Conservation (phyloP, 495 filamentous ascomycete genomes). For the Penicillium flavigenum region DNA sequence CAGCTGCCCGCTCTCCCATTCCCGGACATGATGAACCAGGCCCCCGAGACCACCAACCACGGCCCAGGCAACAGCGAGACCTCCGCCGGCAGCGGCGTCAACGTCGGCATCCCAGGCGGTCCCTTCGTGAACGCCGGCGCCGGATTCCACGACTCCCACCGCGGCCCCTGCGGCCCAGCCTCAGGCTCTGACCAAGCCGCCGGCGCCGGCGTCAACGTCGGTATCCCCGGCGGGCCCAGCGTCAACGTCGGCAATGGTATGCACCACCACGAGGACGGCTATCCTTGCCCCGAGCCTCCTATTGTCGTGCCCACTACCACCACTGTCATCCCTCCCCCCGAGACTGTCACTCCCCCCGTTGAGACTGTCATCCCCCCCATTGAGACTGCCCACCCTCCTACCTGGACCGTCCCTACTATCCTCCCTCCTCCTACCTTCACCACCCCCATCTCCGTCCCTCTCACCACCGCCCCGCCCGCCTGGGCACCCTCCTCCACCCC, state of each 20-base stretch:
- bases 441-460: slow-evolving; percentile 23
- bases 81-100: slow-evolving; percentile 30
- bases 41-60: slow-evolving; percentile 16
- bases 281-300: slow-evolving; percentile 26
- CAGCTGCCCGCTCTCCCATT: slow-evolving; percentile 21
- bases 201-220: slow-evolving; percentile 23
- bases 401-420: not conserved
- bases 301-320: not conserved
- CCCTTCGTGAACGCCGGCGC: slow-evolving; percentile 25
- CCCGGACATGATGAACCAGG: slow-evolving; percentile 14
- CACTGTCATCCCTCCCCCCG: not conserved
- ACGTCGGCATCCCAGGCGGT: slow-evolving; percentile 32
- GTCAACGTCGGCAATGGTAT: slow-evolving; percentile 23
- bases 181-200: slow-evolving; percentile 23
- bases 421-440: slow-evolving; percentile 24
- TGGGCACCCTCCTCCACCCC: slow-evolving; percentile 24
- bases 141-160: slow-evolving; percentile 19
- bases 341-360: no score
- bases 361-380: no score
- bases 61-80: slow-evolving; percentile 27
- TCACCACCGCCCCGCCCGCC: slow-evolving; percentile 19
- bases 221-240: slow-evolving; percentile 36
- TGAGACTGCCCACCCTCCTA: no score
- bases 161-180: slow-evolving; percentile 24
- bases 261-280: slow-evolving; percentile 23